Evolutionary conservation across 441 rosid species (phyloP), one percentile per base, ranked within the genome.

Genomic region (Iberis amara): DNA sequence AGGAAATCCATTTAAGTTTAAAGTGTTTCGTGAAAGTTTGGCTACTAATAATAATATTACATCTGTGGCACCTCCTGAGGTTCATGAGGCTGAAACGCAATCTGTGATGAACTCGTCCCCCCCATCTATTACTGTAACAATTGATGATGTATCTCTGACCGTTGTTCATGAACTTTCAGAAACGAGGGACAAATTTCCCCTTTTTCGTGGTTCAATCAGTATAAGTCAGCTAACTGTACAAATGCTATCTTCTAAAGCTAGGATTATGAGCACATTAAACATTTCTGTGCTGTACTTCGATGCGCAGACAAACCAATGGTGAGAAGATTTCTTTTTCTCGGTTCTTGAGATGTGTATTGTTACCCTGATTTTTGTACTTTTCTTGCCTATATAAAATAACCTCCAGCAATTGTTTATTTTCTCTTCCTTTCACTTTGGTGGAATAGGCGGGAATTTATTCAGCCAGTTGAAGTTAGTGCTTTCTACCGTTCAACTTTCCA

Each of bases 1-100:
- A 62, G 96, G 98, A 78, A 85, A 80, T 78, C 89, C 83, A 41
- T 82, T 91, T 79, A 91, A 91, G 81, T 80, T 91, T 50, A 88
- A 86, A 76, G 76, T 82, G 48, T 76, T 91, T 56, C 72, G 55
- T 48, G 74, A 76, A 64, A 45, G 60, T 51, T 15, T 65, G 37
- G 27, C 66, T 60, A 36, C 57, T 59, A 73, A 28, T 57, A 73
- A 68, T 54, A 35, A 69, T 42, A 18, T 18, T 18, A 55, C 59
- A 50, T 68, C 40, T 59, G 39, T 72, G 69, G 57, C 39, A 55
- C 61, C 37, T 52, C 63, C 47, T 47, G 69, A 47, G 47, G 69
- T 51, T 53, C 58, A 55, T 37, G 44, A 63, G 18, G 68, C 69
- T 68, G 70, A 72, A 65, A 62, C 54, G 63, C 66, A 48, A 44